Evolutionary conservation across 2,329 filamentous ascomycete genomes (phyloP).

Genomic region (Bipolaris bicolor): DNA sequence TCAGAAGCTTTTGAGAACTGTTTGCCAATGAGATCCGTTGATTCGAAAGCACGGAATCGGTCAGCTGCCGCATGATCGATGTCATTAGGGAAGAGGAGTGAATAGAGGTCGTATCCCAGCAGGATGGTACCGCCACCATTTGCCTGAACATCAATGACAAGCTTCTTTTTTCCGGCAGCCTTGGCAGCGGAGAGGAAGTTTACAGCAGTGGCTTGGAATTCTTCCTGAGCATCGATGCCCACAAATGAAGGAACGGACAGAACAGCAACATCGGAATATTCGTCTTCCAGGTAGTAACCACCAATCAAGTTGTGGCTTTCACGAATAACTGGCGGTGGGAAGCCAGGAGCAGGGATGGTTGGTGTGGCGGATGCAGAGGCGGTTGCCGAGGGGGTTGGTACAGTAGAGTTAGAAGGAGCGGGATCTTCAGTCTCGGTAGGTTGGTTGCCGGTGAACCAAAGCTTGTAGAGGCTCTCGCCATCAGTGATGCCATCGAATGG

Average conservation of each 20-base stretch:
- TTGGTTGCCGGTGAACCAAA: conserved; percentile 39
- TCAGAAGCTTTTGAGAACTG: conserved; percentile 40
- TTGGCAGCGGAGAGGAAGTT: conserved; percentile 53
- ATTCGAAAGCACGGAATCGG: conserved; percentile 59
- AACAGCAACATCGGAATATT: conserved; percentile 55
- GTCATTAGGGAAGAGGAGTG: conserved; percentile 59
- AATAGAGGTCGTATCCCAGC: conserved; percentile 68
- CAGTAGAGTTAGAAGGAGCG: not conserved
- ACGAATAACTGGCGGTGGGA: conserved; percentile 53
- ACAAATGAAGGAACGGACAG: conserved; percentile 54
- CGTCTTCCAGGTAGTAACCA: conserved; percentile 55
- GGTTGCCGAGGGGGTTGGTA: not conserved
- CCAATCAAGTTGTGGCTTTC: conserved; percentile 52
- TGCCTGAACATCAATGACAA: conserved; percentile 64
- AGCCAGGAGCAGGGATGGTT: conserved; percentile 49
- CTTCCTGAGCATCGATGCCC: conserved; percentile 34
- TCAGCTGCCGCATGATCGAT: conserved; percentile 57
- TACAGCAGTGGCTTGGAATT: conserved; percentile 52
- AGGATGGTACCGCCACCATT: conserved; percentile 66
- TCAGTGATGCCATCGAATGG: conserved; percentile 52
- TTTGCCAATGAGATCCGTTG: conserved; percentile 53
- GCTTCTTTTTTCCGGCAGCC: conserved; percentile 62
- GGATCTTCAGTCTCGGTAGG: conserved; percentile 15
- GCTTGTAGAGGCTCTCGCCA: conserved; percentile 51
- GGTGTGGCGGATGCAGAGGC: conserved; percentile 18